A percentile compares a stretch with the other conserved stretches of the same genome.
These are phyloP conservation scores for Penicillium sp. DNA, from an alignment of 2,329 filamentous ascomycete genomes.

Conservation along the genomic window DNA sequence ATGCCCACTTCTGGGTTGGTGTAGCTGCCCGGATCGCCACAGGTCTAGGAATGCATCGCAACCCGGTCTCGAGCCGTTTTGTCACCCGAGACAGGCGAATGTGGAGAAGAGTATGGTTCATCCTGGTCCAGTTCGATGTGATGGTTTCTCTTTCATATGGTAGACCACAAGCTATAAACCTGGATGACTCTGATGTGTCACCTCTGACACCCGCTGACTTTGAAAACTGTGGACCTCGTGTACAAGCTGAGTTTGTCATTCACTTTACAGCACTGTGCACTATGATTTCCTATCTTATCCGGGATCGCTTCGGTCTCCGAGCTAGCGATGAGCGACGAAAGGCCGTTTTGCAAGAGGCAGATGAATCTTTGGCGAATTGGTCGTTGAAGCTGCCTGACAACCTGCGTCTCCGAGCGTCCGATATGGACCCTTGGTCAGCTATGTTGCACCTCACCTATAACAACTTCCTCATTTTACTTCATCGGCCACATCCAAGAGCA, in stretches of 20 bases:
- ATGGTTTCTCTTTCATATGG: conserved; percentile 50
- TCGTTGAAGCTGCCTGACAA: conserved; percentile 43
- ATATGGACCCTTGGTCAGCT: conserved; percentile 46
- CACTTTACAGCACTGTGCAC: conserved; percentile 53
- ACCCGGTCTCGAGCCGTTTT: conserved; percentile 43
- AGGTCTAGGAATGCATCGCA: conserved; percentile 56
- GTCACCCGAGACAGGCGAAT: conserved; percentile 43
- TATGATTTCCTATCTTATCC: conserved; percentile 49
- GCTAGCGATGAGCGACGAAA: conserved; percentile 43
- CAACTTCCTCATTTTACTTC: conserved; percentile 48
- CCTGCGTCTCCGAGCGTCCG: conserved; percentile 41
- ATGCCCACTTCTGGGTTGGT: conserved; percentile 56
- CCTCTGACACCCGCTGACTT: conserved; percentile 49
- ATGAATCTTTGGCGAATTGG: conserved; percentile 45
- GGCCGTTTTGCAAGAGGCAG: conserved; percentile 42
- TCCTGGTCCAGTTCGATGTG: conserved; percentile 46
- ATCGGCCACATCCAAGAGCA: conserved; percentile 46
- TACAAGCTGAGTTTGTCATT: conserved; percentile 48
- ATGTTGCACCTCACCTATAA: conserved; percentile 48
- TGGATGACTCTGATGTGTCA: conserved; percentile 54
- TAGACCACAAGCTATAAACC: conserved; percentile 53
- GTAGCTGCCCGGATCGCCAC: conserved; percentile 54
- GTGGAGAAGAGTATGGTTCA: conserved; percentile 47
- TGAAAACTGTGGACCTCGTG: conserved; percentile 46
- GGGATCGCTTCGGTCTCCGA: conserved; percentile 43